phyloP scores from a whole-genome alignment of 371 early-diverging fungal species.

The Batrachochytrium dendrobatidis region DNA sequence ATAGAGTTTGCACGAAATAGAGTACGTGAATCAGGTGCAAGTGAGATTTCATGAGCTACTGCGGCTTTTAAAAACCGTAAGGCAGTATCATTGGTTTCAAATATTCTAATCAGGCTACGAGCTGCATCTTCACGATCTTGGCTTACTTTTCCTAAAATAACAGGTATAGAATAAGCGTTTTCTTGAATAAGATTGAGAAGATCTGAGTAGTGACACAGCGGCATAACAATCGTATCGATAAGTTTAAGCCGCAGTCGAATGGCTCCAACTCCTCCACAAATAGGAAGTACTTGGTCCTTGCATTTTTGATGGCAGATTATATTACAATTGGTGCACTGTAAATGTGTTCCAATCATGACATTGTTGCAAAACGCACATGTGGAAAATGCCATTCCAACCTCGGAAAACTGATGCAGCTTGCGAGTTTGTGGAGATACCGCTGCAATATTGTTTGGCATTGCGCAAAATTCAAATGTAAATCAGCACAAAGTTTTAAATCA shows the following conservation, averaged over 20 bases:
- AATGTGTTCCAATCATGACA: slow-evolving; percentile 5
- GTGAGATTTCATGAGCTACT: slow-evolving; percentile 55
- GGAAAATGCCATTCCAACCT: background rate
- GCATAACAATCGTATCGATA: slow-evolving; percentile 3
- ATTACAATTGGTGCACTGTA: slow-evolving; percentile 8
- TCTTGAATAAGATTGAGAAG: background rate
- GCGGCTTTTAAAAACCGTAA: slow-evolving; percentile 52
- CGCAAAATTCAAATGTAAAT: no score
- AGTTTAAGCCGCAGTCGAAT: slow-evolving; percentile 6
- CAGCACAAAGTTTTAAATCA: no score
- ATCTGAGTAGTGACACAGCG: background rate
- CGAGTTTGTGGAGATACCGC: slow-evolving; percentile 5
- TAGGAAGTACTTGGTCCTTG: background rate
- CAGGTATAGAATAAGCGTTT: slow-evolving; percentile 5
- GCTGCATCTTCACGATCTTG: slow-evolving; percentile 23
- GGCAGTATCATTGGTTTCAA: slow-evolving; percentile 39
- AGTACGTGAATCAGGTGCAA: slow-evolving; percentile 44
- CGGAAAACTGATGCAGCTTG: slow-evolving; percentile 7
- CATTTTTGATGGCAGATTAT: slow-evolving; percentile 10
- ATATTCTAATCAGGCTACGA: slow-evolving; percentile 36
- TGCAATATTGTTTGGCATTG: background rate
- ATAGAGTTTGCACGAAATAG: slow-evolving; percentile 64
- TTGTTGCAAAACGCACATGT: slow-evolving; percentile 6
- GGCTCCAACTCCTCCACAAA: slow-evolving; percentile 9
- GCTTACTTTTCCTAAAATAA: slow-evolving; percentile 23